phyloP scores from a whole-genome alignment of 1,139 yeast genomes.

The Yamadazyma atmosphaerica region DNA sequence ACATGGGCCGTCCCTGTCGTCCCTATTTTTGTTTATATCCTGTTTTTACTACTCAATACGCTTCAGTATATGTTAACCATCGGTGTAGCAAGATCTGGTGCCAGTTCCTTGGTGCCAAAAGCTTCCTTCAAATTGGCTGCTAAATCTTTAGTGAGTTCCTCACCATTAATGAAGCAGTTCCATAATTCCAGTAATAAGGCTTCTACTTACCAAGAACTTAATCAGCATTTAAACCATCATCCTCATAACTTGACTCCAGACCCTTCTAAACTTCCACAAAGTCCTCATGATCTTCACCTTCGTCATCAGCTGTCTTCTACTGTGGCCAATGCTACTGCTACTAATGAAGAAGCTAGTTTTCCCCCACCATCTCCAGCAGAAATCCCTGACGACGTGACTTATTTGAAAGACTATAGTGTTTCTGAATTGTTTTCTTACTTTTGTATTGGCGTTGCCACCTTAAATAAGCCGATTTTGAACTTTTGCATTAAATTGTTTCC shows the following conservation, averaged over 20 bases:
- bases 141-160: background rate
- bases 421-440: slow-evolving; percentile 59
- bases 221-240: background rate
- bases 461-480: slow-evolving; percentile 60
- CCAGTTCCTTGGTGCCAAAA: too few relatives aligned
- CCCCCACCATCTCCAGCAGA: background rate
- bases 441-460: slow-evolving; percentile 66
- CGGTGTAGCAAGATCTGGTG: too few relatives aligned
- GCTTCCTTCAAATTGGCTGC: too few relatives aligned
- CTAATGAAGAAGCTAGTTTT: too few relatives aligned
- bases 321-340: too few relatives aligned
- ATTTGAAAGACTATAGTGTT: slow-evolving; percentile 34
- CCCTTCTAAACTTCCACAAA: too few relatives aligned
- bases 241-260: background rate
- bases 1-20: background rate
- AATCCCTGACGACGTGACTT: slow-evolving; percentile 18
- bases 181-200: slow-evolving; percentile 12
- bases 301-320: background rate
- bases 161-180: too few relatives aligned
- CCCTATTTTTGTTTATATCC: too few relatives aligned
- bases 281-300: background rate
- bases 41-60: background rate
- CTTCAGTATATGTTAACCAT: background rate
- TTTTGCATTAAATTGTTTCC: slow-evolving; percentile 70
- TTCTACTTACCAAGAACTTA: slow-evolving; percentile 3